Evolutionary conservation across 768 basidiomycete genomes (phyloP), one percentile per base, ranked within the genome.

Genomic region (Psilocybe azurescens): DNA sequence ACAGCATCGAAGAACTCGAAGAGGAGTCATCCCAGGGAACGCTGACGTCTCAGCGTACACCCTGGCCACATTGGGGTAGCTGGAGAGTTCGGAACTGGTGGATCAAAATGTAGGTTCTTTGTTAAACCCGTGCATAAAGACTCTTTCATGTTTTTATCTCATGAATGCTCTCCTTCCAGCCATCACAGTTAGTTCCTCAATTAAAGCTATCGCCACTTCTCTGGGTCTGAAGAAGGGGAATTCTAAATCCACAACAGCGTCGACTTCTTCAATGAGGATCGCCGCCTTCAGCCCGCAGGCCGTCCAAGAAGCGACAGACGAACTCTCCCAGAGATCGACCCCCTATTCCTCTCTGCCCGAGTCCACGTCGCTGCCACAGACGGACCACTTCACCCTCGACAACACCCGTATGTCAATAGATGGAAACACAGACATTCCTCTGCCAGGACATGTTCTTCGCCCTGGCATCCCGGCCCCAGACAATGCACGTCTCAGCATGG

Each of bases 121-220:
- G 48, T 20, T 61, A 47, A 55, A 56, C 57, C 60, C 58, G 20
- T 47, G 41, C 13, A 48, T 53, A 53, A 53, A 36, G 29, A 9
- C 9, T 36, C 56, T 28, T 53, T 51, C 2, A 29, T 41, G 10
- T 33, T 36, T 39, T 44, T n/a, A 51, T 52, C 51, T 58, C 44
- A 60, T 64, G 65, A 66, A 50, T 50, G 67, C 56, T 30, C 64
- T 49, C 44, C 57, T 41, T 50, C 59, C 72, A 89, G 86, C 79
- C 39, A 81, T 85, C n/a, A 84, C 80, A 14, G 84, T 93, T 14
- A 77, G 81, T 48, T 91, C 91, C 1, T 94, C 93, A 39, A 82
- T 95, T 63, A 89, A 82, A 71, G 87, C 89, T 0, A 78, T 94
- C 46, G 93, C 90, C n/a, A 87, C 79, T 46, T 91, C 92, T 11